Evolutionary conservation across 768 basidiomycete genomes (phyloP), one percentile per base, ranked within the genome.

Genomic region (Pluteus cervinus): DNA sequence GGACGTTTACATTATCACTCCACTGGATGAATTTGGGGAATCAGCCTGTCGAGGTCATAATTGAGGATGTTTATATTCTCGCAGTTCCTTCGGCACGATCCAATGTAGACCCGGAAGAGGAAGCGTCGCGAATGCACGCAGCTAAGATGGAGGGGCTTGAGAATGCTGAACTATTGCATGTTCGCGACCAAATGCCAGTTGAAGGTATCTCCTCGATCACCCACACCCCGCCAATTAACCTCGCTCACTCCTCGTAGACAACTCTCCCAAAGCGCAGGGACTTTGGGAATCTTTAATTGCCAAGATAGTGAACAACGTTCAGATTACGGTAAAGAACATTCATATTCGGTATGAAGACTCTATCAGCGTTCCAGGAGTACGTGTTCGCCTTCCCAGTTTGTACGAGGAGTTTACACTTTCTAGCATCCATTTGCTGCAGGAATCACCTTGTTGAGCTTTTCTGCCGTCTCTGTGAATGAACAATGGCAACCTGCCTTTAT

Each of bases 291-390:
- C 90, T 12, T 63, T 98, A 32, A 78, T 84, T 29, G 74, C 83
- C 30, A 96, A 94, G 55, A 75, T 98, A 40, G 78, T 98, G 46
- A 94, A 98, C 62, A 99, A 99, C 54, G 60, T 98, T 17, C 96
- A 99, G 64, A 79, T 98, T 17, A 92, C 90, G 9, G 79, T 98
- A 42, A 89, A 85, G 62, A 94, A 96, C 50, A 89, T 99, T 29
- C 96, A 99, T 56, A 62, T 98, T 31, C 83, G 96, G 36, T 99
- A 97, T 51, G 96, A 99, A 61, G 96, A 99, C 63, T 83, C 82
- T 34, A 58, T 91, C 49, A 96, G 90, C 49, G 90, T 92, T 18
- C 93, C 93, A 21, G 89, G 86, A 20, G 92, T 92, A 58, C 51
- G 85, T 65, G 23, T 18, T 24, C 17, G 11, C 15, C 17, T n/a